These are phyloP conservation scores for Alternaria angustiovoidea DNA, from an alignment of 2,329 filamentous ascomycete species.

Conservation along the genomic window DNA sequence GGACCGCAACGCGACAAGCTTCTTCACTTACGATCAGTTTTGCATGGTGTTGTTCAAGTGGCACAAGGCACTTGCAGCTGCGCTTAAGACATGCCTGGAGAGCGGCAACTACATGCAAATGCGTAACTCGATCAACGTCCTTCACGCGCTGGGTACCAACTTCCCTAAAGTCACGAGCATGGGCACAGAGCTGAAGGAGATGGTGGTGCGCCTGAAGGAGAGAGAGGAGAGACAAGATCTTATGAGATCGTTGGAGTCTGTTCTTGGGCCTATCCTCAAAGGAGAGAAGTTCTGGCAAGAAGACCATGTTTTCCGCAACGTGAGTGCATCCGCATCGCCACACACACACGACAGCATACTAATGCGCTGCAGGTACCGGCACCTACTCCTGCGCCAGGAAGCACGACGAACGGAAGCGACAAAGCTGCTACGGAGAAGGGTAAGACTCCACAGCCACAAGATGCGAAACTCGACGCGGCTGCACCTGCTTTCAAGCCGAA, in stretches of 20 bases:
- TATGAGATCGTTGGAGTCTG: conserved; percentile 75
- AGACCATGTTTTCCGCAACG: conserved; percentile 75
- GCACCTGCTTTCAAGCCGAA: conserved; percentile 72
- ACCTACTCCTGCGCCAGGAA: conserved; percentile 29
- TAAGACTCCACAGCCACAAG: conserved; percentile 55
- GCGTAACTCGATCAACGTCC: conserved; percentile 88
- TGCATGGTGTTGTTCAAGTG: conserved; percentile 85
- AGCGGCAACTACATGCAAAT: conserved; percentile 97
- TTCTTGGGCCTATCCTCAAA: conserved; percentile 74
- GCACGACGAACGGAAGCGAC: conserved; percentile 40
- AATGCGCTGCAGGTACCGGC: conserved; percentile 30
- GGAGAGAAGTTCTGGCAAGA: conserved; percentile 74
- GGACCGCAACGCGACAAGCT: conserved; percentile 73
- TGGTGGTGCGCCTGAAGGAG: conserved; percentile 68
- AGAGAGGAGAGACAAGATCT: conserved; percentile 73
- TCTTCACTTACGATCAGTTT: conserved; percentile 86
- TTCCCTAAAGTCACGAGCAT: conserved; percentile 94
- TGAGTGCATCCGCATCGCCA: conserved; percentile 51
- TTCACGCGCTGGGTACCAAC: conserved; percentile 79
- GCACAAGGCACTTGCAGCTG: conserved; percentile 82
- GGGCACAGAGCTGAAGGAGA: conserved; percentile 72
- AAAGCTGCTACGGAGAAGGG: conserved; percentile 44
- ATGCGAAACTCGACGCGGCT: conserved; percentile 59
- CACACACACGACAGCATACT: conserved; percentile 9
- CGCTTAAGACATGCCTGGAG: conserved; percentile 81